Evolutionary conservation across 2,329 filamentous ascomycete genomes (phyloP).

Genomic region (Venturia nashicola): DNA sequence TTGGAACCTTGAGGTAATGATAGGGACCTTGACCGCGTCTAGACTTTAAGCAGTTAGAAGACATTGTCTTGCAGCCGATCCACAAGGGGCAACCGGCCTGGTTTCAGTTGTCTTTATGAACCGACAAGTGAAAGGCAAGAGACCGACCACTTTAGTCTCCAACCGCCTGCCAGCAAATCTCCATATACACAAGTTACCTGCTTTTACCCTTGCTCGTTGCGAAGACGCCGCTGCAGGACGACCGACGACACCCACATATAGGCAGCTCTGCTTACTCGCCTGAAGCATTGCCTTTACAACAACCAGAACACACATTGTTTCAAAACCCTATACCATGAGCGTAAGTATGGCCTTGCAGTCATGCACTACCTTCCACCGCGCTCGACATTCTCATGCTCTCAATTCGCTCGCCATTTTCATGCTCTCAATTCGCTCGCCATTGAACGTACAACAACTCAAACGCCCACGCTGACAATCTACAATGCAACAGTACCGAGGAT

Average conservation of each 20-base stretch:
- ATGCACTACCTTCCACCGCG: background rate
- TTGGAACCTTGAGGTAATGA: background rate
- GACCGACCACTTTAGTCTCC: background rate
- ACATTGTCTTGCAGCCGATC: background rate
- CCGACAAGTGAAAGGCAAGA: background rate
- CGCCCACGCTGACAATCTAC: background rate
- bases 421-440: background rate
- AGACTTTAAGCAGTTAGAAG: background rate
- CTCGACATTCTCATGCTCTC: background rate
- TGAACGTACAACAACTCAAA: background rate
- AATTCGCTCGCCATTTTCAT: background rate
- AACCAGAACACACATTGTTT: constrained; percentile 5
- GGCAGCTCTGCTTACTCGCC: background rate
- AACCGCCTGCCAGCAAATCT: background rate
- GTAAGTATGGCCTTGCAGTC: background rate
- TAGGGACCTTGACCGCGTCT: background rate
- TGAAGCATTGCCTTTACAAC: background rate
- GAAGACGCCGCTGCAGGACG: background rate
- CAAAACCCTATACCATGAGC: constrained; percentile 2
- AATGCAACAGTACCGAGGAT: constrained; percentile 7
- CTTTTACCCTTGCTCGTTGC: background rate
- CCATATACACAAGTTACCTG: background rate
- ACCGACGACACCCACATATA: background rate
- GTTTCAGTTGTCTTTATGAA: background rate
- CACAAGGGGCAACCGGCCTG: background rate